phyloP scores from a whole-genome alignment of 2,329 filamentous ascomycete species.

The Penicillium freii region DNA sequence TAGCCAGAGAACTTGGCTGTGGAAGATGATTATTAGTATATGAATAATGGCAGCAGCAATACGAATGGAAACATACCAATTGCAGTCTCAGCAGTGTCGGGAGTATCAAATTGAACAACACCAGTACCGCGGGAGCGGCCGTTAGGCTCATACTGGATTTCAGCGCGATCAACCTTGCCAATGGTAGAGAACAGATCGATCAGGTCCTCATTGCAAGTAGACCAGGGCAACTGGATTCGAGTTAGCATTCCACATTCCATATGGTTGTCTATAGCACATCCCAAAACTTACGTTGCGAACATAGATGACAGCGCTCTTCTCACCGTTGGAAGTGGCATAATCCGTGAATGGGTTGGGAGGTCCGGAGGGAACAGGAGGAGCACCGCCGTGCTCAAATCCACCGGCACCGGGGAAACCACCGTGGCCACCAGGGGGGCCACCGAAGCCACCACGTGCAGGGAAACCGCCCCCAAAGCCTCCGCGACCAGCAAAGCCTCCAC shows the following conservation, averaged over 20 bases:
- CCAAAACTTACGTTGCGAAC: slow-evolving; percentile 84
- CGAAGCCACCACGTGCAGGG: slow-evolving; percentile 30
- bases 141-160: slow-evolving; percentile 97
- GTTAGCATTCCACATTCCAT: slow-evolving; percentile 15
- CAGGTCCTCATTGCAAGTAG: slow-evolving; percentile 95
- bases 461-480: slow-evolving; percentile 57
- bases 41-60: slow-evolving; percentile 3
- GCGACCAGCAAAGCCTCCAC: slow-evolving; percentile 43
- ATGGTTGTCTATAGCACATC: not conserved
- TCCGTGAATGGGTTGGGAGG: slow-evolving; percentile 88
- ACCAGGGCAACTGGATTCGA: slow-evolving; percentile 79
- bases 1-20: slow-evolving; percentile 93
- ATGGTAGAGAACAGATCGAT: slow-evolving; percentile 97
- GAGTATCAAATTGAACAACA: slow-evolving; percentile 87
- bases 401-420: slow-evolving; percentile 56
- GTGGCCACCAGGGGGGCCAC: slow-evolving; percentile 42
- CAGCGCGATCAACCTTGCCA: slow-evolving; percentile 95
- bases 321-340: slow-evolving; percentile 80
- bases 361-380: slow-evolving; percentile 49
- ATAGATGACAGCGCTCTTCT: slow-evolving; percentile 81
- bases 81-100: slow-evolving; percentile 83
- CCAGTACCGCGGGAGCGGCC: slow-evolving; percentile 92
- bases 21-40: slow-evolving; percentile 20
- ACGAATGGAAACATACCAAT: slow-evolving; percentile 58
- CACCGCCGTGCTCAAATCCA: slow-evolving; percentile 24